Percentiles rank a stretch among this genome's conserved stretches.
phyloP scores from a whole-genome alignment of 2,329 filamentous ascomycete species.

The Exophiala sp. region DNA sequence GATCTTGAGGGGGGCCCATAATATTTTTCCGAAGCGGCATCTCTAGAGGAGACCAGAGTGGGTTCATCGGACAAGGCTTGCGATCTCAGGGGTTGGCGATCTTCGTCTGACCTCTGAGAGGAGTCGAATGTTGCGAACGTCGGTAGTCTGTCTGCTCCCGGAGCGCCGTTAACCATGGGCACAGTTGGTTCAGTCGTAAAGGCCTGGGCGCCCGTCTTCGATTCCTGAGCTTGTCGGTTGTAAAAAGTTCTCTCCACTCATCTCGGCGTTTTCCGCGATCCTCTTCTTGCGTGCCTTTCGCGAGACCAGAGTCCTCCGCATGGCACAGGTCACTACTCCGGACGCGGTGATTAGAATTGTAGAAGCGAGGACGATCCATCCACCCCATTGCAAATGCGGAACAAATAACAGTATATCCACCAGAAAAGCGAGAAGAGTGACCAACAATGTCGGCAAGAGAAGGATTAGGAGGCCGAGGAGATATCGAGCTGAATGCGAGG shows the following conservation, averaged over 20 bases:
- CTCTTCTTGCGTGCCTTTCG: slow-evolving; percentile 88
- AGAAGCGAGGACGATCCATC: slow-evolving; percentile 84
- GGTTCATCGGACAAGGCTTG: slow-evolving; percentile 19
- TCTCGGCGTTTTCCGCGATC: slow-evolving; percentile 90
- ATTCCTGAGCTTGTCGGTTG: slow-evolving; percentile 49
- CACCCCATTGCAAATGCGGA: slow-evolving; percentile 87
- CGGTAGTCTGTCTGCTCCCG: slow-evolving; percentile 46
- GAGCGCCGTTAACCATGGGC: slow-evolving; percentile 52
- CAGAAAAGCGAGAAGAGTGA: slow-evolving; percentile 79
- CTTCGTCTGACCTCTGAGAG: slow-evolving; percentile 18
- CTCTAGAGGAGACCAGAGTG: slow-evolving; percentile 18
- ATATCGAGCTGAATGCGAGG: slow-evolving; percentile 84
- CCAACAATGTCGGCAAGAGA: slow-evolving; percentile 74
- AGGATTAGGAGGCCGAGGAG: slow-evolving; percentile 80
- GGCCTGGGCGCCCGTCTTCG: slow-evolving; percentile 33
- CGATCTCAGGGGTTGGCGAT: slow-evolving; percentile 20
- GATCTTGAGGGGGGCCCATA: slow-evolving; percentile 30
- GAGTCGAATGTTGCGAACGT: slow-evolving; percentile 44
- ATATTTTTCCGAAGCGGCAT: slow-evolving; percentile 30
- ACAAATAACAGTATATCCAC: slow-evolving; percentile 93
- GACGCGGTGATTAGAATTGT: slow-evolving; percentile 78
- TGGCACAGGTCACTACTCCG: slow-evolving; percentile 82
- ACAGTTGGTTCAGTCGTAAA: slow-evolving; percentile 54
- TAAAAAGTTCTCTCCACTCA: slow-evolving; percentile 95
- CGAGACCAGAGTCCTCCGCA: slow-evolving; percentile 85